Evolutionary conservation across 179 eudicot genomes (phyloP).

Genomic region (Carnegiea gigantea): DNA sequence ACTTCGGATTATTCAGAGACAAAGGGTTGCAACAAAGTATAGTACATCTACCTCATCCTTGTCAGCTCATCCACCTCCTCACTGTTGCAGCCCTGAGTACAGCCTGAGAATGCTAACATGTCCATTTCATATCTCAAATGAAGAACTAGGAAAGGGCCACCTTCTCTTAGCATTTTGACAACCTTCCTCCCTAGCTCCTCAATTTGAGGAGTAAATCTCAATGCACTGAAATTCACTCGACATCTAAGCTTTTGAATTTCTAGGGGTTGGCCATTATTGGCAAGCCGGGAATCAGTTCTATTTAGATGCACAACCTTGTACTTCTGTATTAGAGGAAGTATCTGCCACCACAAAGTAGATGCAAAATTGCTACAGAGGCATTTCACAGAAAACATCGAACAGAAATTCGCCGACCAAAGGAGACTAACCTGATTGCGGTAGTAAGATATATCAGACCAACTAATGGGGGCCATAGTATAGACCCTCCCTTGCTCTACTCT

Average conservation of each 20-base stretch:
- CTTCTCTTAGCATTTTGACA: slow-evolving; percentile 49
- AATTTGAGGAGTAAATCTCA: slow-evolving; percentile 63
- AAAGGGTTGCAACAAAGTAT: neutral
- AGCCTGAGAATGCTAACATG: slow-evolving; percentile 81
- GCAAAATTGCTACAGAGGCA: slow-evolving; percentile 1
- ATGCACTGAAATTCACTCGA: slow-evolving; percentile 54
- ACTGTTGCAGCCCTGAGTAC: slow-evolving; percentile 62
- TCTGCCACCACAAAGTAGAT: slow-evolving; percentile 31
- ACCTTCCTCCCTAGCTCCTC: slow-evolving; percentile 60
- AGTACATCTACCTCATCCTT: slow-evolving; percentile 56
- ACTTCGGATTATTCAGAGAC: neutral
- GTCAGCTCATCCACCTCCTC: slow-evolving; percentile 61
- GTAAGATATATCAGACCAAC: slow-evolving; percentile 81
- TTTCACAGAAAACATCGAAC: neutral
- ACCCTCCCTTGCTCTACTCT: slow-evolving; percentile 48
- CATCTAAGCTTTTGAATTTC: slow-evolving; percentile 70
- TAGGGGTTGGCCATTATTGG: slow-evolving; percentile 64
- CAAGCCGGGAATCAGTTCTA: slow-evolving; percentile 72
- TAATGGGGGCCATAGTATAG: slow-evolving; percentile 64
- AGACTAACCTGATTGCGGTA: slow-evolving; percentile 56
- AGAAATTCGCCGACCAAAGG: neutral
- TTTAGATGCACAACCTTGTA: slow-evolving; percentile 62
- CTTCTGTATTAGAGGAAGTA: slow-evolving; percentile 47
- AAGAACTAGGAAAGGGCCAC: slow-evolving; percentile 71
- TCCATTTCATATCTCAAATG: slow-evolving; percentile 86